Evolutionary conservation across 495 filamentous ascomycete species (phyloP).

Genomic region (Talaromyces stipitatus): DNA sequence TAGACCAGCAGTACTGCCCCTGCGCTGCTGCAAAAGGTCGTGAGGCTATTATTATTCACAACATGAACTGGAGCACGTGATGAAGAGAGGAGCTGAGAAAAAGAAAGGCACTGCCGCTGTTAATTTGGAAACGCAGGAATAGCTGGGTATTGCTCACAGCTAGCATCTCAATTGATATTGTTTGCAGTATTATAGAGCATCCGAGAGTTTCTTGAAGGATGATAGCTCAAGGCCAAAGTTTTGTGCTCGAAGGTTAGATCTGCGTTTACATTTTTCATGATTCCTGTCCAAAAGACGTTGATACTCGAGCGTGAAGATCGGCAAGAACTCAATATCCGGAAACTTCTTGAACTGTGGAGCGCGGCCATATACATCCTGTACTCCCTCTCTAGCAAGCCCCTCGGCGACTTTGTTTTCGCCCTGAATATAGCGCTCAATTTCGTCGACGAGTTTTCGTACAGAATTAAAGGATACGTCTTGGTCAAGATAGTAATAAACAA

Average conservation of each 20-base stretch:
- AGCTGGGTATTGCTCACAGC: not conserved
- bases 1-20: too few species aligned
- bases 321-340: constrained; percentile 63
- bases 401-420: constrained; percentile 3
- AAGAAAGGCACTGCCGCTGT: not conserved
- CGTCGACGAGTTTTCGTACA: constrained; percentile 19
- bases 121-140: not conserved
- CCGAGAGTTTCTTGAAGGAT: not conserved
- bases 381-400: constrained; percentile 5
- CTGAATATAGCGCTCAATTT: constrained; percentile 15
- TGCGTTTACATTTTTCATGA: constrained; percentile 1
- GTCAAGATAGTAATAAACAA: constrained; percentile 23
- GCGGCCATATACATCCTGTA: not conserved
- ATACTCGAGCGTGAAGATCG: constrained; percentile 29
- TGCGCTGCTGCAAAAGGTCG: not conserved
- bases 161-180: not conserved
- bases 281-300: constrained; percentile 8
- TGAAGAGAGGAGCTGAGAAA: not conserved
- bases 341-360: constrained; percentile 20
- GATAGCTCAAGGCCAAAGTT: not conserved
- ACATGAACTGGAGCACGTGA: not conserved
- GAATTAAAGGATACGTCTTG: constrained; percentile 22
- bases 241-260: not conserved
- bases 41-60: not conserved
- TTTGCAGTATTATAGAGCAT: not conserved